phyloP scores from a whole-genome alignment of 176 grass and related monocot species.

The Phragmites australis region DNA sequence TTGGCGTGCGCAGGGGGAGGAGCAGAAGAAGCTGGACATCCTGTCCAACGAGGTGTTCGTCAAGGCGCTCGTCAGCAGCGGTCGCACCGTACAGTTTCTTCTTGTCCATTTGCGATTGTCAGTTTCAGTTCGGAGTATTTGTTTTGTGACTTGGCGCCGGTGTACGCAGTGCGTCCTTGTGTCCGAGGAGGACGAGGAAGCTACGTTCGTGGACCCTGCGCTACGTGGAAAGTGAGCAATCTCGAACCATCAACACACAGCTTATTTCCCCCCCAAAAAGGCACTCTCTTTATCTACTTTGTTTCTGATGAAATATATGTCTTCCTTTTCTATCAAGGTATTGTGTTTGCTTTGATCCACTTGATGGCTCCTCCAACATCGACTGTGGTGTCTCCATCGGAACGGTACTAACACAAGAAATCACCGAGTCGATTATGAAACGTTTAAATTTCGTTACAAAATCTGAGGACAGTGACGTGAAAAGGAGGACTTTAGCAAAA shows the following conservation, averaged over 20 bases:
- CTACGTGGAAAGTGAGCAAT: slow-evolving; percentile 76
- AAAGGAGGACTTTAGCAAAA: not conserved
- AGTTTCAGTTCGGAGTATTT: not conserved
- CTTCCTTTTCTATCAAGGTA: slow-evolving; percentile 48
- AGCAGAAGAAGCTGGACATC: slow-evolving; percentile 99
- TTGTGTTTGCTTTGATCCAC: slow-evolving; percentile 94
- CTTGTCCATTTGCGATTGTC: not conserved
- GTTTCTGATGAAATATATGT: not conserved
- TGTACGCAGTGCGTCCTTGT: slow-evolving; percentile 72
- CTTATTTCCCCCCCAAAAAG: not conserved
- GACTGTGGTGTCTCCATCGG: slow-evolving; percentile 99
- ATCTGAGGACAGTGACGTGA: not conserved
- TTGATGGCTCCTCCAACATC: slow-evolving; percentile 98
- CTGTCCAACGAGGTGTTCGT: slow-evolving; percentile 98
- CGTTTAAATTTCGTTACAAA: not conserved
- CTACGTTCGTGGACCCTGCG: slow-evolving; percentile 83
- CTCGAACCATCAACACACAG: not conserved
- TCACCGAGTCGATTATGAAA: not conserved
- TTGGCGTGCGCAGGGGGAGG: slow-evolving; percentile 67
- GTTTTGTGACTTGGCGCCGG: not conserved
- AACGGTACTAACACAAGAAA: slow-evolving; percentile 59
- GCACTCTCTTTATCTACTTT: not conserved
- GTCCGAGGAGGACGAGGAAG: slow-evolving; percentile 93
- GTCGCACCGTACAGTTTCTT: slow-evolving; percentile 63
- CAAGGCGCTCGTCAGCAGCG: slow-evolving; percentile 94